These are phyloP conservation scores for Stenogyne calaminthoides DNA, from an alignment of 305 asterid species.

Conservation along the genomic window DNA sequence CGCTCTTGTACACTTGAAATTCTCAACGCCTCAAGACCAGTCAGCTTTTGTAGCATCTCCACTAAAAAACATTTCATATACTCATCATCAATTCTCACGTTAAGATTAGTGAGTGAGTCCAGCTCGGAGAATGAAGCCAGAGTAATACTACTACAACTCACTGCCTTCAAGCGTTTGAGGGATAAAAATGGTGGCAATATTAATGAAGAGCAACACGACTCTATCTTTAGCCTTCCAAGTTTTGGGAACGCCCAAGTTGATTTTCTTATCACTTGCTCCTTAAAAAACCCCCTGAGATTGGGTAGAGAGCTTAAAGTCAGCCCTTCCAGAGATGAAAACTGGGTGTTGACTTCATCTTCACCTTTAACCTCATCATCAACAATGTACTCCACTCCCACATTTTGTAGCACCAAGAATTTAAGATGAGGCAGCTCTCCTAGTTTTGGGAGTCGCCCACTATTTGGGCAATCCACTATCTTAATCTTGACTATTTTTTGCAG, in stretches of 20 bases:
- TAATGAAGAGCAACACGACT: conserved; percentile 22
- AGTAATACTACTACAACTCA: not conserved
- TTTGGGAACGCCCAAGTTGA: not conserved
- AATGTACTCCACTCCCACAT: not conserved
- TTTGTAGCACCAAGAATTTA: not conserved
- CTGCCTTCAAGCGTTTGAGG: not conserved
- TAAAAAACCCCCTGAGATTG: not conserved
- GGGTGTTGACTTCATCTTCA: not conserved
- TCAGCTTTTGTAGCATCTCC: conserved; percentile 4
- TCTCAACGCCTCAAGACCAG: not conserved
- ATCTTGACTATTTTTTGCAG: too few species aligned
- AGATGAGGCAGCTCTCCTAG: not conserved
- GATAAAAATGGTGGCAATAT: conserved; percentile 17
- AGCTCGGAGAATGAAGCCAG: conserved; percentile 4
- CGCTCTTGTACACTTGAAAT: not conserved
- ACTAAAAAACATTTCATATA: not conserved
- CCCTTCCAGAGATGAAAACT: conserved; percentile 16
- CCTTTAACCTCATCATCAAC: too few species aligned
- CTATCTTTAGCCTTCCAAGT: not conserved
- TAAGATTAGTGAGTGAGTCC: not conserved
- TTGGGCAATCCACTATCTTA: not conserved
- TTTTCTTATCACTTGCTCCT: not conserved
- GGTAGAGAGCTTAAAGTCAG: not conserved
- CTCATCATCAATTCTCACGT: not conserved
- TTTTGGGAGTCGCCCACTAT: not conserved